Evolutionary conservation across 2,329 filamentous ascomycete species (phyloP).

Genomic region (Botrytis galanthina): DNA sequence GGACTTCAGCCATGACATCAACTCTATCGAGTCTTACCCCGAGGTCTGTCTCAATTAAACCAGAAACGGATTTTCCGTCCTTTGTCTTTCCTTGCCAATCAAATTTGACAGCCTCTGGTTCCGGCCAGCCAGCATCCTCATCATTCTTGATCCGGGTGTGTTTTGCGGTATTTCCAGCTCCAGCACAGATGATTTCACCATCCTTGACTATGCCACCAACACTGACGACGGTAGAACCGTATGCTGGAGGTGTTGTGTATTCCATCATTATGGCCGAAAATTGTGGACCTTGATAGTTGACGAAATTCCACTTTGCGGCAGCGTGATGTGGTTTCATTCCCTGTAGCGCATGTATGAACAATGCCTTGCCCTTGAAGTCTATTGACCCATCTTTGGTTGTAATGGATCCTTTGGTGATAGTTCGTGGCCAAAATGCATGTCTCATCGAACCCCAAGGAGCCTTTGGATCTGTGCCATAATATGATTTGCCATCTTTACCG

Average conservation of each 20-base stretch:
- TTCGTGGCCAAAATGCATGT: constrained; percentile 93
- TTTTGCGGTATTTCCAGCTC: constrained; percentile 60
- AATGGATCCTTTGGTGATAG: constrained; percentile 76
- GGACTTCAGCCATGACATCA: constrained; percentile 95
- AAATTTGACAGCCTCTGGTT: constrained; percentile 73
- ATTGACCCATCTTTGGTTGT: constrained; percentile 77
- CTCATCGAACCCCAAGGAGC: constrained; percentile 91
- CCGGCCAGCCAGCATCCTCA: constrained; percentile 80
- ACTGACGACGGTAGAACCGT: constrained; percentile 78
- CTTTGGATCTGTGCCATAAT: constrained; percentile 80
- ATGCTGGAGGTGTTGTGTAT: constrained; percentile 89
- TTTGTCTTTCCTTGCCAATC: constrained; percentile 75
- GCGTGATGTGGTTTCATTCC: constrained; percentile 99
- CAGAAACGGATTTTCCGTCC: constrained; percentile 71
- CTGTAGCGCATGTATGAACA: constrained; percentile 84
- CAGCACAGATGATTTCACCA: constrained; percentile 73
- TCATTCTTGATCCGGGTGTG: constrained; percentile 73
- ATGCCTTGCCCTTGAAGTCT: constrained; percentile 75
- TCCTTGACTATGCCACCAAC: constrained; percentile 82
- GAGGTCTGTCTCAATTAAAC: constrained; percentile 65
- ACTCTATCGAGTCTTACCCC: constrained; percentile 74
- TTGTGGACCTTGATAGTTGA: constrained; percentile 81
- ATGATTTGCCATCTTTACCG: constrained; percentile 78
- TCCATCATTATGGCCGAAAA: constrained; percentile 94
- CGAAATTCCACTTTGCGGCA: constrained; percentile 89